A percentile compares a stretch with the other conserved stretches of the same genome.
Conservation (phyloP, 2,329 filamentous ascomycete genomes). For the Cyphellophora europaea region DNA sequence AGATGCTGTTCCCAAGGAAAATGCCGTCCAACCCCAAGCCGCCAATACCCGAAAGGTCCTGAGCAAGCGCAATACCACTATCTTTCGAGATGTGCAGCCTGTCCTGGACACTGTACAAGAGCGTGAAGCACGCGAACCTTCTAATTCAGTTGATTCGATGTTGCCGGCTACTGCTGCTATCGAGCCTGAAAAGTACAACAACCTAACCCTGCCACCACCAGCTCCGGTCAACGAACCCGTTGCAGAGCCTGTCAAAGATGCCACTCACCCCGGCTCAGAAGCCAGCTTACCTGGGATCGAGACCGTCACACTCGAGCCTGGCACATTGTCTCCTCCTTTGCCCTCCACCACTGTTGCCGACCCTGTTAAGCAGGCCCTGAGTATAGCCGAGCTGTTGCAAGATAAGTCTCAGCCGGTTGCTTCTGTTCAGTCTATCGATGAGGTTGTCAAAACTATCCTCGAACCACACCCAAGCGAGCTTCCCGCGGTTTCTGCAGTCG, state of each 20-base stretch:
- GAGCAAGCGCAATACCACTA: conserved; percentile 42
- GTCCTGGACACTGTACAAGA: conserved; percentile 23
- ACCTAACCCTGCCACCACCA: conserved; percentile 4
- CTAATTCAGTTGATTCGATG: background rate
- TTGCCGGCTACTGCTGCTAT: background rate
- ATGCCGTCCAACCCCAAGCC: conserved; percentile 10
- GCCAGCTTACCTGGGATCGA: conserved; percentile 16
- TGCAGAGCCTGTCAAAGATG: conserved; percentile 19
- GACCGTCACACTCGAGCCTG: conserved; percentile 6
- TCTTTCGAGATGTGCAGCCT: conserved; percentile 48
- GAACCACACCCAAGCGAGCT: background rate
- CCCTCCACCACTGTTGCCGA: background rate
- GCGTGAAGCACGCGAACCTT: conserved; percentile 4
- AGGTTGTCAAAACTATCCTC: too few relatives aligned
- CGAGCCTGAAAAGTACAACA: background rate
- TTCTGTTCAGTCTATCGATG: background rate
- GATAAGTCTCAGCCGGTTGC: background rate
- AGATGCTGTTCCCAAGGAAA: conserved; percentile 20
- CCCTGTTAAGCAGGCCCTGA: background rate
- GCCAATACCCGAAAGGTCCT: conserved; percentile 37
- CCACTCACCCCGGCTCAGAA: conserved; percentile 9
- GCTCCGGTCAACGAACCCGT: conserved; percentile 7
- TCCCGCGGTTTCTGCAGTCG: background rate
- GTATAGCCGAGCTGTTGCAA: background rate
- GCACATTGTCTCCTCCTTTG: background rate